Evolutionary conservation across 208 protist species (phyloP).

Genomic region (Trypanosoma rangeli): DNA sequence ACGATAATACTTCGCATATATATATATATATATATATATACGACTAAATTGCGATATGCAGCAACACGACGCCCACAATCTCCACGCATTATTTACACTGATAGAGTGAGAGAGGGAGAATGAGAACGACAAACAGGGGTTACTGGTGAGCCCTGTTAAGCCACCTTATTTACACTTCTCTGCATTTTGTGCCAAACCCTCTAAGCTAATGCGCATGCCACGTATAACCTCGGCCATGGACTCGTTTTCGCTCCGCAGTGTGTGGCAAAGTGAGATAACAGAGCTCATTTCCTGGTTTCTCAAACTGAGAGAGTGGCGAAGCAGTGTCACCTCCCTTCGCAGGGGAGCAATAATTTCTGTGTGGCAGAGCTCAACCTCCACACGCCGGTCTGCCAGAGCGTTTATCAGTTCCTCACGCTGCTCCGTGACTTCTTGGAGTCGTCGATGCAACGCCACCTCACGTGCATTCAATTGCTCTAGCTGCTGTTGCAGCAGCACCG

Average conservation of each 20-base stretch:
- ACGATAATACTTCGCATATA: neutral
- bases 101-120: constrained; percentile 6
- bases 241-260: constrained; percentile 4
- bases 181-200: neutral
- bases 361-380: constrained; percentile 16
- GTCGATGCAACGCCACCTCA: neutral
- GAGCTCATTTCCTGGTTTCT: constrained; percentile 13
- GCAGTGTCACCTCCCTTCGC: constrained; percentile 9
- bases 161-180: neutral
- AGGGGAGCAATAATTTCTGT: constrained; percentile 13
- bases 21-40: no score
- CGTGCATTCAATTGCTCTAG: neutral
- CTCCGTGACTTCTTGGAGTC: constrained; percentile 1
- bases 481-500: neutral
- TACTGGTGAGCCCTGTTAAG: neutral
- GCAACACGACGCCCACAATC: neutral
- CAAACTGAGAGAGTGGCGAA: constrained; percentile 10
- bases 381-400: neutral
- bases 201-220: neutral
- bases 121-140: constrained; percentile 8
- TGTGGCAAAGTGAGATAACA: constrained; percentile 12
- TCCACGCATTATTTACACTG: neutral
- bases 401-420: constrained; percentile 12
- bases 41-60: neutral
- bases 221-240: neutral